phyloP scores from a whole-genome alignment of 805 yeast genomes.

The Yarrowia phangngaensis region DNA sequence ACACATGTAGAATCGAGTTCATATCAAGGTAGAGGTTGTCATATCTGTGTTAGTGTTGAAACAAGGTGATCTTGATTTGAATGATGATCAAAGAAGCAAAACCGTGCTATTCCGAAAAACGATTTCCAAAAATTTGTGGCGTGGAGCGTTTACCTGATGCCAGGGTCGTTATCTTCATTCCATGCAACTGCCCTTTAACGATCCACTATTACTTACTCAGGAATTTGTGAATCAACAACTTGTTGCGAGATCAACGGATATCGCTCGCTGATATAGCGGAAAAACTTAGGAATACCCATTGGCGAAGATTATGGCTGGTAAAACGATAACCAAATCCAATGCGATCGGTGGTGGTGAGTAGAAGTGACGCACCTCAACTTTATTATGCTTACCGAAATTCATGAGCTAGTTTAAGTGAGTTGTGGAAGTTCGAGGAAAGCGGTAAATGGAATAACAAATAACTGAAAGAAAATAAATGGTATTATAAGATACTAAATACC shows the following conservation, averaged over 20 bases:
- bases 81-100: neutral
- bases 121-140: neutral
- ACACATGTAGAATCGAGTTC: conserved; percentile 84
- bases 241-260: conserved; percentile 94
- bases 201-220: conserved; percentile 64
- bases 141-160: too few species aligned
- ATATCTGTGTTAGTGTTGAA: conserved; percentile 43
- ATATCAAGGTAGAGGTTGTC: conserved; percentile 94
- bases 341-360: conserved; percentile 20
- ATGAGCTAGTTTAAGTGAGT: too few species aligned
- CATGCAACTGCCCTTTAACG: too few species aligned
- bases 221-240: conserved; percentile 74
- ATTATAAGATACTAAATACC: too few species aligned
- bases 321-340: conserved; percentile 14
- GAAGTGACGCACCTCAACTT: conserved; percentile 28
- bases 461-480: too few species aligned
- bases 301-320: conserved; percentile 7
- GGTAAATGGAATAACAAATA: too few species aligned
- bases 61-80: neutral
- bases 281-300: conserved; percentile 93
- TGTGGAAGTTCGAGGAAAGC: too few species aligned
- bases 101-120: neutral
- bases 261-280: conserved; percentile 94
- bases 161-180: too few species aligned
- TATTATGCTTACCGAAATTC: too few species aligned